These are phyloP conservation scores for Penicillium vulpinum DNA, from an alignment of 2,329 filamentous ascomycete genomes.

Conservation along the genomic window DNA sequence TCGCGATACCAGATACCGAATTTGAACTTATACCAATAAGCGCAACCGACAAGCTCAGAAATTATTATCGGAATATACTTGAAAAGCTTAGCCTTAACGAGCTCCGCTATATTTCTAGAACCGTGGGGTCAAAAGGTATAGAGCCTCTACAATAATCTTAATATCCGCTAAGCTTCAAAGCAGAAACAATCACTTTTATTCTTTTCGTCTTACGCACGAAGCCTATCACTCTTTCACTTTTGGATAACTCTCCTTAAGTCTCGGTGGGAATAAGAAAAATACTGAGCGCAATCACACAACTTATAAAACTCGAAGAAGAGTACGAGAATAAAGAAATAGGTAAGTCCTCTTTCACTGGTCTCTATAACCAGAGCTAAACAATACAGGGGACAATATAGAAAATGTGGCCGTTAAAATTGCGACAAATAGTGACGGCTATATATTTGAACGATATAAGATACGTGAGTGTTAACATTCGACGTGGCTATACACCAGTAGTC, in stretches of 20 bases:
- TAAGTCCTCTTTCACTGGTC: neutral
- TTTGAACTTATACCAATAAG: neutral
- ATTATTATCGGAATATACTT: neutral
- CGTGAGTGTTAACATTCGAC: too few relatives aligned
- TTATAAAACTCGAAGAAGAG: neutral
- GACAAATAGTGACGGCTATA: neutral
- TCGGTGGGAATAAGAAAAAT: neutral
- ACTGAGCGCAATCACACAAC: neutral
- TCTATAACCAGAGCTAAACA: neutral
- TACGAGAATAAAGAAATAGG: neutral
- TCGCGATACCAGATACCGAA: neutral
- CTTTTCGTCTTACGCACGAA: neutral
- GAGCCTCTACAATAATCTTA: neutral
- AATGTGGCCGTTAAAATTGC: neutral
- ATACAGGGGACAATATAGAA: neutral
- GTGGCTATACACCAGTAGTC: too few relatives aligned
- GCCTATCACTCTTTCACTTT: neutral
- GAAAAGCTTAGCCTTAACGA: neutral
- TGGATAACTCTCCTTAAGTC: neutral
- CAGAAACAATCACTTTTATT: neutral
- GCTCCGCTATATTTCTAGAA: neutral
- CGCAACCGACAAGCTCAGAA: neutral
- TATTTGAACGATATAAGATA: neutral
- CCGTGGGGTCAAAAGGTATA: neutral
- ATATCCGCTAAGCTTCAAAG: neutral